Base-by-base conservation (phyloP, 306 rosid genomes). In the Cotoneaster glaucophyllus region DNA sequence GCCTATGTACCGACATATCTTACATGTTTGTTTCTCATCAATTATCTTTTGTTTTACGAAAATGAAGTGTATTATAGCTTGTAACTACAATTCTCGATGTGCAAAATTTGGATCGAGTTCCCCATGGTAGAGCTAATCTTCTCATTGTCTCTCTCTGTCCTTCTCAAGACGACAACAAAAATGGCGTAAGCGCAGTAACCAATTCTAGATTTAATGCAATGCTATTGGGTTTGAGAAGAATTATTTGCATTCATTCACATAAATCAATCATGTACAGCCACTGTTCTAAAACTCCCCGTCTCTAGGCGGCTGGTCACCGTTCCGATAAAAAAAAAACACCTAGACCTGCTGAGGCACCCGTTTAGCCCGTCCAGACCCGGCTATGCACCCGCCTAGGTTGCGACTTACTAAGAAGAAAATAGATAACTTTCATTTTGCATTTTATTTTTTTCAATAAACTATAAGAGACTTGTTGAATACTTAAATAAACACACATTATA, bases 61-160 rank as follows among this genome's bases (percentile, higher is more conserved):
- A 28, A 64, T 5, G 2, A 74, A n/a, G 75, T 88, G 73, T 73
- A 71, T 78, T 74, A 54, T 74, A 65, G 54, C 62, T 82, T 71
- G 58, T 45, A 50, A 59, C 70, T 54, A 10, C 6, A 50, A n/a
- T 71, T 54, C 69, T 45, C 76, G 12, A 52, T 61, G 62, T 54
- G 65, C 63, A 70, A 64, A 70, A 65, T 61, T 37, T 17, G 64
- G 43, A 21, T 5, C 21, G 22, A 62, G 44, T 57, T 25, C 39
- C 34, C 73, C 3, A 8, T 18, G 29, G 61, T 70, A 57, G 59
- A 74, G 66, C 66, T 56, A 54, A 69, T 28, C 68, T 73, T 57
- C 37, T 32, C 37, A 5, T 32, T 32, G 8, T 32, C 37, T 11
- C 12, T 22, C 31, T 39, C 31, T 50, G 4, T 69, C 52, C 5